Evolutionary conservation across 2,329 filamentous ascomycete species (phyloP).

Genomic region (Camillea tinctor): DNA sequence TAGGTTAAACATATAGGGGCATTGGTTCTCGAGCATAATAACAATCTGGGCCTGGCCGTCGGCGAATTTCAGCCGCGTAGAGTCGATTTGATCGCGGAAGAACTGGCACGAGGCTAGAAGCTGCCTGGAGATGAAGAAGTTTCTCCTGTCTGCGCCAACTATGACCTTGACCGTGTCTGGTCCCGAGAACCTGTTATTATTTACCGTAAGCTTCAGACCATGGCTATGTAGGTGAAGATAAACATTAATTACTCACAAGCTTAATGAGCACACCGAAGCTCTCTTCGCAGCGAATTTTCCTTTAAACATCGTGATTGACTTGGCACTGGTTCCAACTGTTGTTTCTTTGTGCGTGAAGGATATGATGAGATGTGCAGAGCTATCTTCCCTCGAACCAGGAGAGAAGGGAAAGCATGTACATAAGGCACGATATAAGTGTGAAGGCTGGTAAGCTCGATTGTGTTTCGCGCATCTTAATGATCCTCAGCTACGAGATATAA

Average conservation of each 20-base stretch:
- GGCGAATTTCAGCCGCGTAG: conserved; percentile 23
- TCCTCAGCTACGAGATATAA: background rate
- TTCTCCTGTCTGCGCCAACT: conserved; percentile 28
- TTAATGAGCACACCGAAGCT: conserved; percentile 14
- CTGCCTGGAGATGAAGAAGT: conserved; percentile 31
- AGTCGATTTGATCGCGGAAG: conserved; percentile 28
- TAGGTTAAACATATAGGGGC: conserved; percentile 34
- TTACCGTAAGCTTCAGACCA: conserved; percentile 1
- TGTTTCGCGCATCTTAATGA: background rate
- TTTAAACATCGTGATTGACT: conserved; percentile 17
- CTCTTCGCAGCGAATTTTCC: conserved; percentile 16
- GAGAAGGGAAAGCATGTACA: background rate
- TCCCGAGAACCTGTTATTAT: conserved; percentile 15
- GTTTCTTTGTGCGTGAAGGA: conserved; percentile 1
- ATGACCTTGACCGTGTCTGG: conserved; percentile 30
- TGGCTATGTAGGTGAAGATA: background rate
- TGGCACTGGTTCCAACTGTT: background rate
- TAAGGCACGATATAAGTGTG: background rate
- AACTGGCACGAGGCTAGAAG: conserved; percentile 30
- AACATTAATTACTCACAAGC: conserved; percentile 19
- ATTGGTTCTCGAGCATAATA: conserved; percentile 32
- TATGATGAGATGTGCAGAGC: background rate
- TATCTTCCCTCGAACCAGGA: background rate
- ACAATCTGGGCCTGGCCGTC: conserved; percentile 23
- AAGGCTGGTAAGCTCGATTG: background rate